Conservation (phyloP, 2,329 filamentous ascomycete species). For the Aschersonia sp. region DNA sequence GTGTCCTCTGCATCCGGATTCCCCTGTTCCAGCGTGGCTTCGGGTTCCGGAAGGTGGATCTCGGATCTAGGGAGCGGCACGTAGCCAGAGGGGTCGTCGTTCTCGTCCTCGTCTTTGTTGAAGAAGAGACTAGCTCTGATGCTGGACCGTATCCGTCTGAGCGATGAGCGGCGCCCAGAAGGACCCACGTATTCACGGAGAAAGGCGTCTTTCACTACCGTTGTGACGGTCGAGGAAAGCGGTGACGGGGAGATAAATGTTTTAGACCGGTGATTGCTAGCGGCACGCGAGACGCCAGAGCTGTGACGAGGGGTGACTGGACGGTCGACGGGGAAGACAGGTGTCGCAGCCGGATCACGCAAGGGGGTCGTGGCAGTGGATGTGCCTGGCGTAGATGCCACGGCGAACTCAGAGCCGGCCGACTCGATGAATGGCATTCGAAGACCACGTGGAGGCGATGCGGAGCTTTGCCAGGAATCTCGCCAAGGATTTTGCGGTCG, state of each 20-base stretch:
- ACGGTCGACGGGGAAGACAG: constrained; percentile 10
- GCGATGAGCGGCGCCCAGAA: constrained; percentile 25
- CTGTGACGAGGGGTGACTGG: constrained; percentile 14
- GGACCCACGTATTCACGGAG: constrained; percentile 29
- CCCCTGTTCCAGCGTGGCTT: constrained; percentile 2
- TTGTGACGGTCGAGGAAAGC: constrained; percentile 42
- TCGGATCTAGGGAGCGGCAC: constrained; percentile 11
- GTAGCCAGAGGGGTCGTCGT: constrained; percentile 8
- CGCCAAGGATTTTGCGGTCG: constrained; percentile 30
- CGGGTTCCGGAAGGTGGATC: constrained; percentile 9
- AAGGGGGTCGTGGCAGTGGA: constrained; percentile 18
- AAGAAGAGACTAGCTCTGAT: constrained; percentile 42
- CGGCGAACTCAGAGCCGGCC: constrained; percentile 11
- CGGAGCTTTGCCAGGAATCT: constrained; percentile 17
- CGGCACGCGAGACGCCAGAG: constrained; percentile 14
- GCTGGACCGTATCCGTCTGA: constrained; percentile 31
- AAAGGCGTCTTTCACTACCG: constrained; percentile 41
- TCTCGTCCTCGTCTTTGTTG: constrained; percentile 26
- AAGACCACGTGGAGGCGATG: constrained; percentile 18
- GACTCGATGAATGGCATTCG: constrained; percentile 23
- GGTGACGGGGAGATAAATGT: constrained; percentile 45
- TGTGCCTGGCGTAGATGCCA: constrained; percentile 10
- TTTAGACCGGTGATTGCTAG: constrained; percentile 19
- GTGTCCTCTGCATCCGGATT: constrained; percentile 5
- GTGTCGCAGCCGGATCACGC: constrained; percentile 12